Percentiles rank a stretch among this genome's conserved stretches.
These are phyloP conservation scores for Nakazawaea populi DNA, from an alignment of 805 yeast species.

Conservation along the genomic window DNA sequence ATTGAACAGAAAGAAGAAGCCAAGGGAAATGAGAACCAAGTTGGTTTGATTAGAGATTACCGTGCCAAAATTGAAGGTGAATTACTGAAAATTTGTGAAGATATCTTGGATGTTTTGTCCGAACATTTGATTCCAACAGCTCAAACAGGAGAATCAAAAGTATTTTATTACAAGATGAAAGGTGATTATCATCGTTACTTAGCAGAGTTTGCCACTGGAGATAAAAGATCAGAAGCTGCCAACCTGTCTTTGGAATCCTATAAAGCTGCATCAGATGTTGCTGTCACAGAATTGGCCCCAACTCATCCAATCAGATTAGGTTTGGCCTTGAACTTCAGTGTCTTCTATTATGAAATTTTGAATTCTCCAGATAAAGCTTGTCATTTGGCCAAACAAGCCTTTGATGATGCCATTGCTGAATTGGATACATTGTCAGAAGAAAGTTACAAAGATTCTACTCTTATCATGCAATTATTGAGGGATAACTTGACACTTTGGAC, in stretches of 20 bases:
- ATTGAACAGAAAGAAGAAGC: conserved; percentile 98
- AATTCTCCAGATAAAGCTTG: conserved; percentile 99
- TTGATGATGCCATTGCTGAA: conserved; percentile 98
- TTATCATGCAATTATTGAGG: conserved; percentile 97
- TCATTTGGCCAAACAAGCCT: conserved; percentile 97
- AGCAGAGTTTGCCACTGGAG: conserved; percentile 93
- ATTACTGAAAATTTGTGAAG: conserved; percentile 89
- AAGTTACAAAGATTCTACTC: conserved; percentile 96
- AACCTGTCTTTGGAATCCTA: conserved; percentile 90
- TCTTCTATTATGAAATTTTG: conserved; percentile 95
- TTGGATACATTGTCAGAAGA: conserved; percentile 96
- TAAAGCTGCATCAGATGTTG: conserved; percentile 94
- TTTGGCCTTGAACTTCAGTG: conserved; percentile 95
- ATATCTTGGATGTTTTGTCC: conserved; percentile 81
- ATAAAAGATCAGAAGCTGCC: conserved; percentile 89
- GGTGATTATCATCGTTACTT: conserved; percentile 99
- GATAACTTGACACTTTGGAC: conserved; percentile 99
- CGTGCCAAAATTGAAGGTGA: conserved; percentile 93
- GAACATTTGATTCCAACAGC: conserved; percentile 91
- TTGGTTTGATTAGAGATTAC: conserved; percentile 83
- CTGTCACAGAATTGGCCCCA: conserved; percentile 94
- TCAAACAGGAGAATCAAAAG: conserved; percentile 95
- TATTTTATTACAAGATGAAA: conserved; percentile 97
- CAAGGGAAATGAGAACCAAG: conserved; percentile 91
- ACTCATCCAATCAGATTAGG: conserved; percentile 99